These are phyloP conservation scores for Cystoisospora suis DNA, from an alignment of 169 alveolate genomes.

Conservation along the genomic window DNA sequence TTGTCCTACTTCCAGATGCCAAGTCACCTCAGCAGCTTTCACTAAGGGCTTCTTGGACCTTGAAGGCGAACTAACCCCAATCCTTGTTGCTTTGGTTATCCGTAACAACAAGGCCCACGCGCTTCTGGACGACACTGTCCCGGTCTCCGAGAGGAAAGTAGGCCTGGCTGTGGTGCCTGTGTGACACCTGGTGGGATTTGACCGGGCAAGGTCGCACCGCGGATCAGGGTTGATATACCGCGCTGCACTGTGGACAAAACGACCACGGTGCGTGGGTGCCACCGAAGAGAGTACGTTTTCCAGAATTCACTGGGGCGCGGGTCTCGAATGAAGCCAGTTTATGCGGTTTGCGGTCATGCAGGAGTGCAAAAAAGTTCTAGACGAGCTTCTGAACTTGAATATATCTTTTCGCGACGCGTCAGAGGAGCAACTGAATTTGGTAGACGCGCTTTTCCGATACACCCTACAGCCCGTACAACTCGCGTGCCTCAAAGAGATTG, in stretches of 20 bases:
- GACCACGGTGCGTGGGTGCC: neutral
- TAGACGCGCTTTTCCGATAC: conserved; percentile 38
- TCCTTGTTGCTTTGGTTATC: conserved; percentile 93
- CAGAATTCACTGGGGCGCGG: too few relatives aligned
- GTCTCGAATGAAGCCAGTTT: too few relatives aligned
- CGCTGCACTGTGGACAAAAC: neutral
- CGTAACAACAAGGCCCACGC: conserved; percentile 70
- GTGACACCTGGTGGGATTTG: neutral
- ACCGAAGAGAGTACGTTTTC: neutral
- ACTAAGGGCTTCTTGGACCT: conserved; percentile 95
- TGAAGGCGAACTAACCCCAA: conserved; percentile 97
- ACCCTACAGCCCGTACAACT: conserved; percentile 20
- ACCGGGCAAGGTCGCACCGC: neutral
- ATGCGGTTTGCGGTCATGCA: neutral
- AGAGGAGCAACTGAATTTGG: conserved; percentile 41
- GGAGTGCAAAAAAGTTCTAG: conserved; percentile 52
- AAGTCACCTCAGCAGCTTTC: conserved; percentile 97
- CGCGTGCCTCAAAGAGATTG: neutral
- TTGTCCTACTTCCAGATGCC: conserved; percentile 76
- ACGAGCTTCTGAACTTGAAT: conserved; percentile 47
- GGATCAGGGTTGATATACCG: neutral
- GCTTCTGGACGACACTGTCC: conserved; percentile 69
- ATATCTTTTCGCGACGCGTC: conserved; percentile 13
- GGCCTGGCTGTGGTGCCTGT: too few relatives aligned
- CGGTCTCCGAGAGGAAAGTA: conserved; percentile 27